Base-by-base conservation (phyloP, 2,329 filamentous ascomycete species). In the Cryphonectria radicalis region DNA sequence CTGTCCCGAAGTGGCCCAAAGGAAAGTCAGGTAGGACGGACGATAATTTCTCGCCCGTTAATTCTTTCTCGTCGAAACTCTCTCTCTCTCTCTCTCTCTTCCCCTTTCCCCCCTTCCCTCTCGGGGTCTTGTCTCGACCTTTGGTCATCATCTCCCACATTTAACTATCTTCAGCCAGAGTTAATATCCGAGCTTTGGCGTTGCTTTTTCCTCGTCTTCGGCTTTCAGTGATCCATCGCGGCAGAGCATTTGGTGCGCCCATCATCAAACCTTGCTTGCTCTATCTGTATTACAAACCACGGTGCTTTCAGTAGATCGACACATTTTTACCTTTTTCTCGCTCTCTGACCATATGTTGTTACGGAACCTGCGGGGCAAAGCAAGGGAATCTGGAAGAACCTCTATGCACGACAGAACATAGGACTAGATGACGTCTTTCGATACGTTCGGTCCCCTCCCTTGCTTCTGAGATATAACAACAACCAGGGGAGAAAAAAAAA, bases 1-100 rank as follows among this genome's bases (percentile, higher is more conserved):
- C 69, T 57, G 59, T 42, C 42, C 60, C 66, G 53, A 43, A 67
- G 63, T 64, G 62, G 57, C 22, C 46, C 25, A 66, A 63, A 66
- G 55, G 32, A 50, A 68, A 71, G 32, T 59, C 25, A 71, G 66
- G 71, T 73, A 57, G 69, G 66, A 71, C 69, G 65, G 63, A 42
- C 62, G 57, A 62, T 28, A n/a, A 57, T 57, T 42, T 32, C 35
- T 63, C 57, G 57, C 28, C 53, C 69, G 22, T n/a, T 28, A 1
- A 4, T 10, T 19, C 17, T n/a, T 43, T 63, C 13, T 63, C 40
- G 62, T 63, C 37, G 25, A 59, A 37, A 37, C 53, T 64, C 37
- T 64, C 40, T n/a, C 67, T 60, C 42, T 42, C 59, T 64, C 65
- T 60, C 37, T 71, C 40, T 46, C 43, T 32, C 32, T 32, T 4